phyloP scores from a whole-genome alignment of 1,139 yeast species.

The Meyerozyma carpophila region DNA sequence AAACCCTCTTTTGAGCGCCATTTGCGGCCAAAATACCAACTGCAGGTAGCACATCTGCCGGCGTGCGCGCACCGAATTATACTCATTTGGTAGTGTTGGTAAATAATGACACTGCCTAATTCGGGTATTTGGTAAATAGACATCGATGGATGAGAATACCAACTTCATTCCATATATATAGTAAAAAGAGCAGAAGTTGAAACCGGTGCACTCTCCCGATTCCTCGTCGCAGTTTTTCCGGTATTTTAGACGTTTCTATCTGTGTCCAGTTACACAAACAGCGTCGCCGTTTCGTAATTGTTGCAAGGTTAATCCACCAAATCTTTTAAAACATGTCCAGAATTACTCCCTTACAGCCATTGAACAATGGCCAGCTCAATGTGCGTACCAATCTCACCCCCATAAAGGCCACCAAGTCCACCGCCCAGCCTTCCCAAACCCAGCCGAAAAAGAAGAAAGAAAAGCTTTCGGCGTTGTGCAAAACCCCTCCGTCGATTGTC shows the following conservation, averaged over 20 bases:
- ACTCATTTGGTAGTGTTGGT: conserved; percentile 1
- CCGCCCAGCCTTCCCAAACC: conserved; percentile 8
- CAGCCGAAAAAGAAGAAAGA: conserved; percentile 64
- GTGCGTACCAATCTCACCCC: conserved; percentile 38
- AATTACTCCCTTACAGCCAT: conserved; percentile 44
- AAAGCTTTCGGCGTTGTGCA: conserved; percentile 80
- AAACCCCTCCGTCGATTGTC: conserved; percentile 91
- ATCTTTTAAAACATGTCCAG: conserved; percentile 21
- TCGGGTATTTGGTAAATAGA: conserved; percentile 1
- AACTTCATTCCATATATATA: neutral
- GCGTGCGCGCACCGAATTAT: conserved; percentile 1
- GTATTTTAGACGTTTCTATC: neutral
- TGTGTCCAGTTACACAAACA: neutral
- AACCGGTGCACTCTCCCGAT: neutral
- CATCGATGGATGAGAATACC: neutral
- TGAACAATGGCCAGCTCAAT: conserved; percentile 41
- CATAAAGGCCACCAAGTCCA: conserved; percentile 21
- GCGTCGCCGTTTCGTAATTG: neutral
- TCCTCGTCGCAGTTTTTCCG: neutral
- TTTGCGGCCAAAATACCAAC: neutral
- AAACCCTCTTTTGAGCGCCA: neutral
- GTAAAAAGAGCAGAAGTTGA: neutral
- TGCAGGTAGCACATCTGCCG: neutral
- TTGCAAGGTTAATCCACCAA: too few relatives aligned
- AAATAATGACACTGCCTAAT: conserved; percentile 1